Evolutionary conservation across 148 eudicot genomes (phyloP), one percentile per base, ranked within the genome.

Genomic region (Vaccinium darrowii): DNA sequence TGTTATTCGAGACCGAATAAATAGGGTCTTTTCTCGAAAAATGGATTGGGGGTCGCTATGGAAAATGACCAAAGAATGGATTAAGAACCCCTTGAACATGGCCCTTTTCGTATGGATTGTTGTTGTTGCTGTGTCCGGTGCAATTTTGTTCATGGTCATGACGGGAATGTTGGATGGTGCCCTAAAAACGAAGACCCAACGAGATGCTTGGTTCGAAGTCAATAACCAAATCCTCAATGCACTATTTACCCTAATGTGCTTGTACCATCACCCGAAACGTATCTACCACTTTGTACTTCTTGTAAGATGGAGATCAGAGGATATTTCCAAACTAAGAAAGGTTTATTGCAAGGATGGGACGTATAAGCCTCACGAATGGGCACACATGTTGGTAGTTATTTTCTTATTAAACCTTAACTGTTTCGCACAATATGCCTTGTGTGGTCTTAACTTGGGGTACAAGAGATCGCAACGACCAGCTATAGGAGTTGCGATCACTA

Each of bases 181-280:
- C 54, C 79, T 97, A 4, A 96, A 94, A 0, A 90, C 78, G 75
- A 94, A 95, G 81, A 88, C 98, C 14, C 87, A 91, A 60, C 85
- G 99, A 82, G 88, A 94, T 81, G 90, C 95, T 51, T 97, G 99
- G 99, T 95, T 95, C 84, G 98, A 97, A 88, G 98, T 97, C 14
- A 97, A 95, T 82, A 95, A 97, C 84, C 99, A 97, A 83, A 97
- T 97, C 54, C 95, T 95, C 21, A 97, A 97, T 88, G 99, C 99
- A 6, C 84, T 97, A 25, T 97, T 97, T 83, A 97, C 99, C 1
- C 92, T 97, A 2, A 94, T 97, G 98, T 94, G 98, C 81, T 80
- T 97, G 78, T 97, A 95, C 87, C 95, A 95, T 69, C 99, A 97
- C 88, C 99, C 99, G 0, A 90, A 93, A 56, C 91, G 98, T 65